phyloP scores from a whole-genome alignment of 202 grass and related monocot species.

The Elaeis oleifera region DNA sequence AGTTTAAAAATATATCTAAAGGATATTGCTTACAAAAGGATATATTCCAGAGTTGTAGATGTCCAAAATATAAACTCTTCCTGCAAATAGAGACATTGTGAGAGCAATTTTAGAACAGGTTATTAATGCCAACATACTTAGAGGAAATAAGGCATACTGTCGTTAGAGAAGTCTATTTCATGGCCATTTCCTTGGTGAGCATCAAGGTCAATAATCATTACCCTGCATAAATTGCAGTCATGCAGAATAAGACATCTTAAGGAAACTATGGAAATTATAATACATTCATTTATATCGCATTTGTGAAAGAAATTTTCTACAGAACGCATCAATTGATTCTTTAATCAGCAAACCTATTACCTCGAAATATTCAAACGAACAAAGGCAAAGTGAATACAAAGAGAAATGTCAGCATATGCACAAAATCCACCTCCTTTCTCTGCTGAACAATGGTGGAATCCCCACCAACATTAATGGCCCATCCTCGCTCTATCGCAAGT shows the following conservation, averaged over 20 bases:
- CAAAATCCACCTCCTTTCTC: conserved; percentile 75
- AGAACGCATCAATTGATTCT: neutral
- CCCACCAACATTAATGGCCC: conserved; percentile 84
- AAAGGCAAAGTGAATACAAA: conserved; percentile 73
- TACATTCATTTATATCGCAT: neutral
- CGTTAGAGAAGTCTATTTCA: conserved; percentile 85
- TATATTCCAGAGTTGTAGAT: conserved; percentile 95
- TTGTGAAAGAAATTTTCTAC: neutral
- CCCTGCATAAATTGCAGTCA: conserved; percentile 25
- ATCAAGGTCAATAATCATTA: conserved; percentile 94
- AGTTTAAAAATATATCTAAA: neutral
- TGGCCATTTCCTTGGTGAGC: conserved; percentile 97
- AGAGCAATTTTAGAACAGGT: neutral
- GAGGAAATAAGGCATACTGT: conserved; percentile 33
- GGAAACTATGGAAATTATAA: too few species aligned
- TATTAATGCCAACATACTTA: neutral
- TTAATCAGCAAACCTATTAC: conserved; percentile 16
- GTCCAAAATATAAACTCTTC: conserved; percentile 89
- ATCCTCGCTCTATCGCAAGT: conserved; percentile 74
- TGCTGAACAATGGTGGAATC: conserved; percentile 91
- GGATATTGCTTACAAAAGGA: conserved; percentile 60
- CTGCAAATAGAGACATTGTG: conserved; percentile 4
- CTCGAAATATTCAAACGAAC: conserved; percentile 59
- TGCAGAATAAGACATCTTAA: too few species aligned
- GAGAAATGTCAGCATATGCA: conserved; percentile 70